These are phyloP conservation scores for Camelina hispida DNA, from an alignment of 345 rosid species.

Conservation along the genomic window DNA sequence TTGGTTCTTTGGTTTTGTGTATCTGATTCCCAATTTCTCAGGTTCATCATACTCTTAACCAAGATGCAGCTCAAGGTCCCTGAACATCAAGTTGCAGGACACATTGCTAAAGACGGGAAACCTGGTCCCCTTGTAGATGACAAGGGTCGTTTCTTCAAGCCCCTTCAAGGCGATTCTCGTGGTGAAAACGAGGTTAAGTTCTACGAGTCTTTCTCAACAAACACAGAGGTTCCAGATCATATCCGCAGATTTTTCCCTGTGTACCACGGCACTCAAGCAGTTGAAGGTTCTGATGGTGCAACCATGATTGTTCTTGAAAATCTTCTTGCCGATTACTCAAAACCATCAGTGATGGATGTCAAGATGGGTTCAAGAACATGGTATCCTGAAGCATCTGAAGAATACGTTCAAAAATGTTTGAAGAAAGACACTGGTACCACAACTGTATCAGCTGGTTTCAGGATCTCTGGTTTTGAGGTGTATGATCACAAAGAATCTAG, in stretches of 20 bases:
- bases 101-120: conserved; percentile 61
- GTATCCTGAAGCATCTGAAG: conserved; percentile 82
- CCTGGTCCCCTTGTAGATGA: conserved; percentile 87
- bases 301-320: conserved; percentile 74
- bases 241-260: conserved; percentile 72
- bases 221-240: conserved; percentile 63
- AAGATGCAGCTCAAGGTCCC: conserved; percentile 78
- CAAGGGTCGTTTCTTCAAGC: conserved; percentile 89
- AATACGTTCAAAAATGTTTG: conserved; percentile 66
- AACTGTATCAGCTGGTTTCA: conserved; percentile 64
- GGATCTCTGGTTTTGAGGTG: conserved; percentile 77
- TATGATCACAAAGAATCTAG: conserved; percentile 50
- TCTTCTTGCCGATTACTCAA: conserved; percentile 43
- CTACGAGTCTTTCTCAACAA: conserved; percentile 66
- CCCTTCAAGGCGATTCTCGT: conserved; percentile 72
- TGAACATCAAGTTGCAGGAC: conserved; percentile 98
- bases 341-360: conserved; percentile 80
- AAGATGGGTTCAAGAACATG: conserved; percentile 97
- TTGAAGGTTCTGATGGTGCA: conserved; percentile 86
- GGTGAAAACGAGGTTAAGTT: conserved; percentile 76
- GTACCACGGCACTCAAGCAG: conserved; percentile 68
- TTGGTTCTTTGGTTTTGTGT: conserved; percentile 14
- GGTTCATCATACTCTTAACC: conserved; percentile 30
- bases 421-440: conserved; percentile 67
- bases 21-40: conserved; percentile 10